These are phyloP conservation scores for Gaertneriomyces semiglobifer DNA, from an alignment of 192 early-diverging fungal genomes.

Conservation along the genomic window DNA sequence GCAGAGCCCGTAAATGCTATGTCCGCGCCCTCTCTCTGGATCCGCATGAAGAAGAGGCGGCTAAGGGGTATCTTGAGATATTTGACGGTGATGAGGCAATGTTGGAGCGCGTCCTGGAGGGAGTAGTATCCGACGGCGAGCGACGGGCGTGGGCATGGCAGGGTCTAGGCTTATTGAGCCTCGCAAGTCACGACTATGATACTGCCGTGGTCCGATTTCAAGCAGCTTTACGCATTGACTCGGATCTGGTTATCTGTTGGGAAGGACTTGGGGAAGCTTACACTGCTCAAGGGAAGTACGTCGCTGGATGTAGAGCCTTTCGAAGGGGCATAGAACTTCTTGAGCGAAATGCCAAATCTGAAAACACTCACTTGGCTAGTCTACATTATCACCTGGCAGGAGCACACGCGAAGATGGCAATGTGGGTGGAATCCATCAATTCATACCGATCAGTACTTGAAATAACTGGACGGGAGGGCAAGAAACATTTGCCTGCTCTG, in stretches of 20 bases:
- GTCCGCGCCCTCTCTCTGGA: conserved; percentile 73
- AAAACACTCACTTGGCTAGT: background rate
- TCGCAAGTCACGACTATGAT: conserved; percentile 38
- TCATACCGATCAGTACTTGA: conserved; percentile 11
- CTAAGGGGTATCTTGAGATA: conserved; percentile 25
- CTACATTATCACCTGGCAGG: conserved; percentile 32
- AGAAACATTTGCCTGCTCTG: conserved; percentile 25
- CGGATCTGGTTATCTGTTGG: conserved; percentile 56
- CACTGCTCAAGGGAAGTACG: conserved; percentile 67
- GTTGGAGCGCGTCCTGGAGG: too few relatives aligned
- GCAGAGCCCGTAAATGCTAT: conserved; percentile 78
- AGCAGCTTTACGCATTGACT: conserved; percentile 70
- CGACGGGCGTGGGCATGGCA: conserved; percentile 75
- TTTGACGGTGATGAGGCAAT: too few relatives aligned
- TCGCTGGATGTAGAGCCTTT: conserved; percentile 75
- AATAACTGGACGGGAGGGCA: background rate
- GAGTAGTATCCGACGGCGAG: conserved; percentile 12
- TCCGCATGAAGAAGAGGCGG: conserved; percentile 64
- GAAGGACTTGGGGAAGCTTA: conserved; percentile 49
- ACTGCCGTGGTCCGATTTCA: conserved; percentile 63
- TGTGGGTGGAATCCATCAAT: conserved; percentile 36
- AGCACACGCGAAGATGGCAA: conserved; percentile 32
- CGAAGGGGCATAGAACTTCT: conserved; percentile 61
- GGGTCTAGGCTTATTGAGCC: conserved; percentile 66
- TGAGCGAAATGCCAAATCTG: conserved; percentile 21